Evolutionary conservation across 2,329 filamentous ascomycete species (phyloP).

Genomic region (Pleomassaria siparia): DNA sequence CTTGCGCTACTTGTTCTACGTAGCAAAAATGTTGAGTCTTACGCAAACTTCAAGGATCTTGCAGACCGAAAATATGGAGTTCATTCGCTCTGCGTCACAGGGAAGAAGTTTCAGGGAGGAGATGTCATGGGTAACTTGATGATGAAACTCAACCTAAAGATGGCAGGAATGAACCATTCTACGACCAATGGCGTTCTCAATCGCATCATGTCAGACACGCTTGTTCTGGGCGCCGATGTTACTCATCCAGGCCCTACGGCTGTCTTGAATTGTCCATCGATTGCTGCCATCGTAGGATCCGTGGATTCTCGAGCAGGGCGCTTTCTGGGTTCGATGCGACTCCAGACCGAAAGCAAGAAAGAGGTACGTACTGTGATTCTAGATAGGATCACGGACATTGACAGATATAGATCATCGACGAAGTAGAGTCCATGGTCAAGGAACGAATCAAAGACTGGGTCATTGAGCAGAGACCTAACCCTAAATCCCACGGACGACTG

Average conservation of each 20-base stretch:
- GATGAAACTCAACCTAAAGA: conserved; percentile 57
- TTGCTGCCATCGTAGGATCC: conserved; percentile 5
- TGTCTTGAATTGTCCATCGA: conserved; percentile 7
- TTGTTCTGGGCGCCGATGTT: conserved; percentile 46
- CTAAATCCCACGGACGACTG: too few species aligned
- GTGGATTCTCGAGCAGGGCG: conserved; percentile 16
- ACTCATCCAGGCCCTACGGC: conserved; percentile 36
- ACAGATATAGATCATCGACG: conserved; percentile 14
- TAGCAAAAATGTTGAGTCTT: too few species aligned
- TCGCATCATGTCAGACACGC: conserved; percentile 21
- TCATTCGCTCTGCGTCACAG: too few species aligned
- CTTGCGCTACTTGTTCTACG: too few species aligned
- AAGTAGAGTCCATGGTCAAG: conserved; percentile 14
- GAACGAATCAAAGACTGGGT: conserved; percentile 18
- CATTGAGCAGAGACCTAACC: background rate
- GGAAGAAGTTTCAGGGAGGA: too few species aligned
- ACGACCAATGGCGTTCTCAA: background rate
- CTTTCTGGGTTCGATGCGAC: conserved; percentile 41
- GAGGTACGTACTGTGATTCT: conserved; percentile 15
- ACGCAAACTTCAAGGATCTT: too few species aligned
- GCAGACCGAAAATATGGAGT: too few species aligned
- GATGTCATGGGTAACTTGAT: background rate
- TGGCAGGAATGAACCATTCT: conserved; percentile 57
- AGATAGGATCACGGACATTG: background rate
- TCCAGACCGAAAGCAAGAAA: conserved; percentile 27